These are phyloP conservation scores for Craspedostauros australis DNA, from an alignment of 108 stramenopile species.

Conservation along the genomic window DNA sequence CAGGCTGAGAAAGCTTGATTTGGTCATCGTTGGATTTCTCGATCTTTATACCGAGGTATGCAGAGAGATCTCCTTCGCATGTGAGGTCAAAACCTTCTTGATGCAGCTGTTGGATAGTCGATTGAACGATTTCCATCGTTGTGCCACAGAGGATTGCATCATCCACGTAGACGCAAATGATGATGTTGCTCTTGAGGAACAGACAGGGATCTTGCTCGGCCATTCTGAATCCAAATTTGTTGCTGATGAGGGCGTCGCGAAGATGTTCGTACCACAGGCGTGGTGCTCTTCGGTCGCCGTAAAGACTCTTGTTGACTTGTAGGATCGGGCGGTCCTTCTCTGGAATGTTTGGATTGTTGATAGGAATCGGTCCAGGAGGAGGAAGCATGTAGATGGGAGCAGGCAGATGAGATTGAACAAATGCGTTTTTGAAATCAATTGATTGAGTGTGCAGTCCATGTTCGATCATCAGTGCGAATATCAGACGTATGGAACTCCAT, in stretches of 20 bases:
- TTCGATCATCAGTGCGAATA: slow-evolving; percentile 5
- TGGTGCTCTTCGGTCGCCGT: slow-evolving; percentile 27
- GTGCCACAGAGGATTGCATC: slow-evolving; percentile 19
- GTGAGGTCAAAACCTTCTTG: slow-evolving; percentile 1
- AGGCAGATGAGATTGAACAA: slow-evolving; percentile 13
- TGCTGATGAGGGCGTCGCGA: background rate
- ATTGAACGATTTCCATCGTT: no score
- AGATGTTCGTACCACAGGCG: slow-evolving; percentile 25
- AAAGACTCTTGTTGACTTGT: slow-evolving; percentile 20
- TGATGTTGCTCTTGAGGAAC: slow-evolving; percentile 11
- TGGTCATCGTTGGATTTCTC: no score
- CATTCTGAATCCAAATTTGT: slow-evolving; percentile 1
- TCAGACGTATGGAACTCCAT: slow-evolving; percentile 21
- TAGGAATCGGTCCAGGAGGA: slow-evolving; percentile 5
- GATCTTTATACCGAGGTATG: slow-evolving; percentile 7
- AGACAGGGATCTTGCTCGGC: slow-evolving; percentile 35
- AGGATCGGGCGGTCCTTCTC: slow-evolving; percentile 3
- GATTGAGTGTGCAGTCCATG: slow-evolving; percentile 1
- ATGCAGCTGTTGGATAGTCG: slow-evolving; percentile 4
- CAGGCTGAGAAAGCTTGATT: no score
- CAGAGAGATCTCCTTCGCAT: background rate
- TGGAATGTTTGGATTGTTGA: background rate
- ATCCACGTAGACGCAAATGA: slow-evolving; percentile 31
- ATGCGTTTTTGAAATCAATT: slow-evolving; percentile 24
- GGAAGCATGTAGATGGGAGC: slow-evolving; percentile 8